Base-by-base conservation (phyloP, 352 stramenopile species). In the Pythium sp. region DNA sequence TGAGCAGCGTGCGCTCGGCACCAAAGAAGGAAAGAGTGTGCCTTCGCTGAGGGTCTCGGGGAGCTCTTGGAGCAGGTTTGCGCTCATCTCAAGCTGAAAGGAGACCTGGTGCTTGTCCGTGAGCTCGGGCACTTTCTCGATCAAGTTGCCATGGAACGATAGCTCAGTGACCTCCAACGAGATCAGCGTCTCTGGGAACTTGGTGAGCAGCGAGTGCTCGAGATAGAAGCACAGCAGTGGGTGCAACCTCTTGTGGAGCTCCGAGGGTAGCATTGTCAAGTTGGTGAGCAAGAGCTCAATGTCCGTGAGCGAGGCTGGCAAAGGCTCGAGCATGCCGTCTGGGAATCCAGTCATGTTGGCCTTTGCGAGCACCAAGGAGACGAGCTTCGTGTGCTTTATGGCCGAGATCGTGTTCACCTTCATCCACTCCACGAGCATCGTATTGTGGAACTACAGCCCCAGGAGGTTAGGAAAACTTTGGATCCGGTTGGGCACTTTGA, bases 261-360 rank as follows among this genome's bases (percentile, higher is more conserved):
- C 65, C 1, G 22, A 4, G 0, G 67, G 66, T 0, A 79, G 28
- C 7, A 43, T 9, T 6, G 67, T 69, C 15, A 69, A n/a, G 30
- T 76, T 74, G 2, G 69, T 70, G 32, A 63, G 22, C 1, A 57
- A 62, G 12, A 78, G 65, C 28, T 76, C 65, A 55, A 79, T 65
- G 38, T 72, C 63, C 2, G 60, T 41, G 56, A 78, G 72, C 5
- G 41, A 49, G 4, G 3, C 4, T 8, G 20, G 18, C 47, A 28
- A 14, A 8, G 47, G 47, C n/a, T 55, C n/a, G n/a, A 68, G 47
- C 60, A 72, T 47, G 30, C 38, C 64, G 18, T 63, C 43, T 3
- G 64, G 64, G 15, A 69, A 32, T 0, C 22, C 64, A 26, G 64
- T 59, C 54, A 59, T 63, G 49, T 69, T 69, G 18, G 47, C 59